phyloP scores from a whole-genome alignment of 768 basidiomycete species.

The Pholiota molesta region DNA sequence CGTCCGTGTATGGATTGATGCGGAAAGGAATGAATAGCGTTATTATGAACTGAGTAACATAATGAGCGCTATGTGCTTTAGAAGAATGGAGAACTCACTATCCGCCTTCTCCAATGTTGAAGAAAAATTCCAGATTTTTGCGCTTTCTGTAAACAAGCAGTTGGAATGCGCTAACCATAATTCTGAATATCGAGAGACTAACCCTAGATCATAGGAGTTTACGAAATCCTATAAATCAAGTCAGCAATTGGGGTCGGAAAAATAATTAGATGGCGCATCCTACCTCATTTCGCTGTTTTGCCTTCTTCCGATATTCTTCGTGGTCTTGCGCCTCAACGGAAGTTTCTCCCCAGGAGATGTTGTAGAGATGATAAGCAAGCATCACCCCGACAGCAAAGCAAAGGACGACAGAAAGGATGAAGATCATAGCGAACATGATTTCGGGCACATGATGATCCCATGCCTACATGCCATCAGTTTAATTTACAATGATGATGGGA shows the following conservation, averaged over 20 bases:
- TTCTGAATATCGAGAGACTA: slow-evolving; percentile 17
- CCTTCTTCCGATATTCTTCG: slow-evolving; percentile 71
- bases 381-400: slow-evolving; percentile 75
- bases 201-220: slow-evolving; percentile 93
- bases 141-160: slow-evolving; percentile 37
- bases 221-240: slow-evolving; percentile 64
- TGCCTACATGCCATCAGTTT: slow-evolving; percentile 33
- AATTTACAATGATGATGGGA: slow-evolving; percentile 26
- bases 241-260: not conserved
- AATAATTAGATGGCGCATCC: slow-evolving; percentile 18
- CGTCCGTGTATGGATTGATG: slow-evolving; percentile 82
- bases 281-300: slow-evolving; percentile 71
- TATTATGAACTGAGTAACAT: slow-evolving; percentile 55
- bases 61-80: not conserved
- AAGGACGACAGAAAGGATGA: slow-evolving; percentile 76
- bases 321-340: slow-evolving; percentile 91
- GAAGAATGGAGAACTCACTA: slow-evolving; percentile 60
- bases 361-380: slow-evolving; percentile 73
- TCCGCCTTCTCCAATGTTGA: slow-evolving; percentile 80
- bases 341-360: slow-evolving; percentile 77
- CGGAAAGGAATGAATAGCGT: slow-evolving; percentile 86
- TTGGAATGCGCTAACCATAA: not conserved
- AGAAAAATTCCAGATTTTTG: slow-evolving; percentile 81
- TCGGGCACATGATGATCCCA: slow-evolving; percentile 73
- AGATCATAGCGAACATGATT: slow-evolving; percentile 70